These are phyloP conservation scores for Entomortierella lignicola DNA, from an alignment of 192 early-diverging fungal species.

Conservation along the genomic window DNA sequence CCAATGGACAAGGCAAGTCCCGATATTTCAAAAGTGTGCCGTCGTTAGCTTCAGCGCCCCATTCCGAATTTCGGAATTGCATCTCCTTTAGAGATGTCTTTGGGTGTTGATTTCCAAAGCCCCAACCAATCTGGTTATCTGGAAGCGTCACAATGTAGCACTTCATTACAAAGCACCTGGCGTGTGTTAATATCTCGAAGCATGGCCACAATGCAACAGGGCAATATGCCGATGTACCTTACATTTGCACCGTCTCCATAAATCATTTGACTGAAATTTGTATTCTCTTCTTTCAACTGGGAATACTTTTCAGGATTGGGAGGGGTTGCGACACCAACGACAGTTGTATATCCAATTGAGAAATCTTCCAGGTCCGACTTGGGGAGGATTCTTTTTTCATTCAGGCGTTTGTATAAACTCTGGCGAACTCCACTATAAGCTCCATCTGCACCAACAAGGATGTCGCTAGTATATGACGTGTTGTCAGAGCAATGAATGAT, in stretches of 20 bases:
- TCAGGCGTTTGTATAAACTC: not conserved
- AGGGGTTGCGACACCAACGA: not conserved
- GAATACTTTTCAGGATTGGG: not conserved
- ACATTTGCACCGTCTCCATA: not conserved
- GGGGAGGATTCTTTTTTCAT: not conserved
- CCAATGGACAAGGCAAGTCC: not conserved
- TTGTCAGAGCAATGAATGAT: not conserved
- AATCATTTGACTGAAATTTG: not conserved
- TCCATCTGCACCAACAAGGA: not conserved
- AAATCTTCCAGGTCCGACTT: not conserved
- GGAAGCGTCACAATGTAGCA: constrained; percentile 15
- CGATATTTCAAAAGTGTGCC: constrained; percentile 3
- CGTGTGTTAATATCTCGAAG: no score
- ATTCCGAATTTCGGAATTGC: constrained; percentile 20
- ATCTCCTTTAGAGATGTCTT: not conserved
- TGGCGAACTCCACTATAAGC: not conserved
- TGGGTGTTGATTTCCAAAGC: not conserved
- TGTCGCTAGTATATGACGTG: not conserved
- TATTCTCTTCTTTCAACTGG: not conserved
- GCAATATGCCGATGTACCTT: no score
- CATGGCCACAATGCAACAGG: no score
- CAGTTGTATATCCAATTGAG: not conserved
- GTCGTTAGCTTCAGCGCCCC: constrained; percentile 14
- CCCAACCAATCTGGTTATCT: constrained; percentile 29
- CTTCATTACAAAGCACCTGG: not conserved